Percentiles rank a stretch among this genome's conserved stretches.
Conservation (phyloP, 345 rosid species). For the Clausena lansium region DNA sequence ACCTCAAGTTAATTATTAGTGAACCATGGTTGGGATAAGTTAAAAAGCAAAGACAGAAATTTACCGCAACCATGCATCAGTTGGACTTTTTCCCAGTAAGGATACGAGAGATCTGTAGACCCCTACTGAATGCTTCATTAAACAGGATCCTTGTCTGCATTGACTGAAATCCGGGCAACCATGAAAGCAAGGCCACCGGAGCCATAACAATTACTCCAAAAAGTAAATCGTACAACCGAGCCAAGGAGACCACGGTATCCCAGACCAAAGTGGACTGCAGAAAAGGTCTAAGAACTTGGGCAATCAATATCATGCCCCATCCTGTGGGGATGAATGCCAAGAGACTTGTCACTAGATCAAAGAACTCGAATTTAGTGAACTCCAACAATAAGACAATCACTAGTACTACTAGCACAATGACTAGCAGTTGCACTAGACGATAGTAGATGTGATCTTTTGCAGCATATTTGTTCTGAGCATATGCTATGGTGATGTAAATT, state of each 20-base stretch:
- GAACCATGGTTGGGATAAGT: not conserved
- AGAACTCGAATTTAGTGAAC: slow-evolving; percentile 41
- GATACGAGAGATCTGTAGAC: slow-evolving; percentile 79
- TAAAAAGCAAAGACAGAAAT: not conserved
- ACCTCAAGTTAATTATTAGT: not conserved
- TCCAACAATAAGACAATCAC: slow-evolving; percentile 51
- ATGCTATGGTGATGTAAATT: slow-evolving; percentile 51
- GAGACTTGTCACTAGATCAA: slow-evolving; percentile 68
- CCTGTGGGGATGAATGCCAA: slow-evolving; percentile 90
- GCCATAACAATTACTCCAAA: slow-evolving; percentile 74
- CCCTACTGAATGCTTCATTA: slow-evolving; percentile 89
- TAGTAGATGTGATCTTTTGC: slow-evolving; percentile 69
- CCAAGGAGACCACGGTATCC: slow-evolving; percentile 77
- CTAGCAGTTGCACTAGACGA: slow-evolving; percentile 65
- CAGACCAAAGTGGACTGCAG: slow-evolving; percentile 53
- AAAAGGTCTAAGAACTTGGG: slow-evolving; percentile 50
- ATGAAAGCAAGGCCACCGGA: slow-evolving; percentile 75
- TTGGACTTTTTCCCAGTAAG: slow-evolving; percentile 68
- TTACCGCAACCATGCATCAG: slow-evolving; percentile 28
- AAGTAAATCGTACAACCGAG: slow-evolving; percentile 76
- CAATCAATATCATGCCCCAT: slow-evolving; percentile 81
- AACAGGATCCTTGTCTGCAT: slow-evolving; percentile 92
- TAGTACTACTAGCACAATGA: slow-evolving; percentile 40
- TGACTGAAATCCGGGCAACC: slow-evolving; percentile 88
- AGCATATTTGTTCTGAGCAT: slow-evolving; percentile 68